Percentiles rank a stretch among this genome's conserved stretches.
Conservation (phyloP, 352 stramenopile genomes). For the Phytophthora foliorum region DNA sequence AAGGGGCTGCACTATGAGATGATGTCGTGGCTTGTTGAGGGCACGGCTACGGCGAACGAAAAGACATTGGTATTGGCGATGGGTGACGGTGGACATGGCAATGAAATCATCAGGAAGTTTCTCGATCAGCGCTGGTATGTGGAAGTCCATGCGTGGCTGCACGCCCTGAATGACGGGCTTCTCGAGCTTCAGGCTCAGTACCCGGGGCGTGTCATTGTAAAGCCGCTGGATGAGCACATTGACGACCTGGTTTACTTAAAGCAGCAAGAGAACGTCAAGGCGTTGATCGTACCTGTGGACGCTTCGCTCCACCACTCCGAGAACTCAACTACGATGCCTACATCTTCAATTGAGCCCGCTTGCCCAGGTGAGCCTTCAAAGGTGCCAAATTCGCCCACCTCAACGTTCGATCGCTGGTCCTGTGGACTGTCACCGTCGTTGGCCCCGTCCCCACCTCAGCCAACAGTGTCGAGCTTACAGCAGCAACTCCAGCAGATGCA, state of each 20-base stretch:
- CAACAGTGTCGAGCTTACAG: conserved; percentile 7
- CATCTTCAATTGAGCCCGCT: background rate
- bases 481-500: conserved; percentile 21
- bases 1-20: conserved; percentile 9
- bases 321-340: background rate
- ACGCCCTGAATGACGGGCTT: conserved; percentile 19
- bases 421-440: background rate
- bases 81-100: conserved; percentile 6
- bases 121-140: conserved; percentile 13
- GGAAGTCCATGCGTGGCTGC: conserved; percentile 21
- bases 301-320: background rate
- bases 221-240: conserved; percentile 18
- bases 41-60: background rate
- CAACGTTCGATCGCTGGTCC: background rate
- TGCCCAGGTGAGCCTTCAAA: background rate
- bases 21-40: conserved; percentile 4
- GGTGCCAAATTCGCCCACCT: no score
- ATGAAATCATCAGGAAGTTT: conserved; percentile 9
- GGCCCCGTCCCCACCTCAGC: background rate
- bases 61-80: conserved; percentile 19
- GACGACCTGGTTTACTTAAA: conserved; percentile 9
- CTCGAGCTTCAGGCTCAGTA: conserved; percentile 14
- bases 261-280: background rate
- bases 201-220: conserved; percentile 13
- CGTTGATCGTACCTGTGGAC: background rate